Conservation (phyloP, 805 yeast genomes). For the Candida argentea region DNA sequence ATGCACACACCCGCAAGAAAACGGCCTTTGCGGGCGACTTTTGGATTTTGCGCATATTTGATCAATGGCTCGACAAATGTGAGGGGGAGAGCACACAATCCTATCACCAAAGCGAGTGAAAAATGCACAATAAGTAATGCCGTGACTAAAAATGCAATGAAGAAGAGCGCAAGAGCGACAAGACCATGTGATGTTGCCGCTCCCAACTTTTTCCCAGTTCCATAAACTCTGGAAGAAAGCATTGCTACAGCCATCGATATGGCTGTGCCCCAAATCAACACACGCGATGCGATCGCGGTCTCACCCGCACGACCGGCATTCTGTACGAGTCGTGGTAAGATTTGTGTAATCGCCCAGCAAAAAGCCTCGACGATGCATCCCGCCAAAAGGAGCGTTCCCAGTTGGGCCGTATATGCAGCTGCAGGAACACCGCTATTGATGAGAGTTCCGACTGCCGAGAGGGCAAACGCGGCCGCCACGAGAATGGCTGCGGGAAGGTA, state of each 20-base stretch:
- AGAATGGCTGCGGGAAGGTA: slow-evolving; percentile 81
- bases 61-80: slow-evolving; percentile 43
- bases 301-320: slow-evolving; percentile 7
- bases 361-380: slow-evolving; percentile 19
- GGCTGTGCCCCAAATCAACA: slow-evolving; percentile 10
- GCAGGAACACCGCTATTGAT: slow-evolving; percentile 32
- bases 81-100: slow-evolving; percentile 66
- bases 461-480: slow-evolving; percentile 55
- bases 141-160: slow-evolving; percentile 58
- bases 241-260: slow-evolving; percentile 8
- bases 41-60: background rate
- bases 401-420: slow-evolving; percentile 10
- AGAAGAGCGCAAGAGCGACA: slow-evolving; percentile 40
- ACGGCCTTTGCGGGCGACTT: slow-evolving; percentile 3
- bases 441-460: slow-evolving; percentile 53
- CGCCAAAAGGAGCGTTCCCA: slow-evolving; percentile 15
- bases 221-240: slow-evolving; percentile 6
- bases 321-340: slow-evolving; percentile 15
- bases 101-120: slow-evolving; percentile 64
- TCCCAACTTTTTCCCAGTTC: slow-evolving; percentile 4
- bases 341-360: slow-evolving; percentile 14
- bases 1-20: slow-evolving; percentile 25
- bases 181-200: slow-evolving; percentile 15
- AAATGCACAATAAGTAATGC: slow-evolving; percentile 77
- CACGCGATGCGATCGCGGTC: slow-evolving; percentile 6